Conservation (phyloP, 2,329 filamentous ascomycete species). For the Pestalotiopsis sp. region DNA sequence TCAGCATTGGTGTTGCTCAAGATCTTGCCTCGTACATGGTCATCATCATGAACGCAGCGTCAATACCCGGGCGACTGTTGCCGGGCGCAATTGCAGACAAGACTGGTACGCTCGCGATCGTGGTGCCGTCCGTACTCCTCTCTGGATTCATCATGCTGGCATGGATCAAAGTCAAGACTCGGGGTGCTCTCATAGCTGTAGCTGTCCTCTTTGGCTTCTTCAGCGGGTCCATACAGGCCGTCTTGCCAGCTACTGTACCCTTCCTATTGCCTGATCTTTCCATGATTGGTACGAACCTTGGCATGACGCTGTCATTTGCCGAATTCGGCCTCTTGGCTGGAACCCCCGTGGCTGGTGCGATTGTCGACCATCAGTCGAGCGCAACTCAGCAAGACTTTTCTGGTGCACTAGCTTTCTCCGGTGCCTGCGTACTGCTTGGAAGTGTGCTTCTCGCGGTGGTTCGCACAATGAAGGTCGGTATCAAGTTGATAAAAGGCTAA, state of each 20-base stretch:
- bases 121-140: conserved; percentile 25
- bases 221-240: conserved; percentile 38
- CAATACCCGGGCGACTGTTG: conserved; percentile 33
- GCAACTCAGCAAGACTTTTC: too few relatives aligned
- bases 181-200: conserved; percentile 31
- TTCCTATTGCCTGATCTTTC: conserved; percentile 30
- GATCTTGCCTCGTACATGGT: conserved; percentile 30
- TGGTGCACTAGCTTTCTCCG: too few relatives aligned
- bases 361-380: neutral
- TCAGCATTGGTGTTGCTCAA: conserved; percentile 12
- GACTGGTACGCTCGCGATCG: conserved; percentile 37
- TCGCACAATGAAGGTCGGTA: too few relatives aligned
- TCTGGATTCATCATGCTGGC: conserved; percentile 32
- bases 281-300: conserved; percentile 40
- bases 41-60: conserved; percentile 32
- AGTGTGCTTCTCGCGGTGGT: too few relatives aligned
- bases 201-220: conserved; percentile 40
- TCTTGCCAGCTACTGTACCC: conserved; percentile 38
- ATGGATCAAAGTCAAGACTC: conserved; percentile 30
- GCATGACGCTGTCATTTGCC: conserved; percentile 14
- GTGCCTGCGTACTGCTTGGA: too few relatives aligned
- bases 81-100: conserved; percentile 34
- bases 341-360: neutral
- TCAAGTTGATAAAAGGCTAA: too few relatives aligned
- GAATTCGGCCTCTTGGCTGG: neutral